Base-by-base conservation (phyloP, 1,284 basidiomycete species). In the Tilletia horrida region DNA sequence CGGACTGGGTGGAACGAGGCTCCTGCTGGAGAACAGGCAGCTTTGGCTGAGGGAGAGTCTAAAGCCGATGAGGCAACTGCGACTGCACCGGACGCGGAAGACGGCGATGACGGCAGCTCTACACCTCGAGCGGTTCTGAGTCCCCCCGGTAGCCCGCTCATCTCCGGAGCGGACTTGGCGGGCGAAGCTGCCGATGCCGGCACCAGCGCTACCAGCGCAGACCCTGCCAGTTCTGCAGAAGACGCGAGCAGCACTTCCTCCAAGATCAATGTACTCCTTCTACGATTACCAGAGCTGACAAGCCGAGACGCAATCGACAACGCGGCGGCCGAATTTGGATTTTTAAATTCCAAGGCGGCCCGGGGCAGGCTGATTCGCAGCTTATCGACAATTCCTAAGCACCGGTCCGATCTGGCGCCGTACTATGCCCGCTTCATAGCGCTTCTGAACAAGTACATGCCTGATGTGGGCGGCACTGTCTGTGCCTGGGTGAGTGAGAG, bases 321-420 rank as follows among this genome's bases (percentile, higher is more conserved):
- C 81, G 90, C 91, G 21, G 93, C 94, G 0, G 88, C 97, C 44
- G 95, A 98, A 73, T 97, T 99, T 82, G 92, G 93, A 0, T 93
- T 94, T 79, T 84, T 97, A 68, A 97, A 97, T 80, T 94, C 92
- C 52, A 97, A 97, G 82, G 92, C 93, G 13, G 91, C 93, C 1
- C 86, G 96, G 70, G 94, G 93, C 78, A 85, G 94, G 63, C 86
- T 97, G 29, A 86, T 92, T 74, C 93, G 70, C 47, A 71, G 73
- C 77, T 85, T 98, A 73, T 85, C 86, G 3, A 88, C 91, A 74
- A 88, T 94, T 3, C 91, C 92, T 0, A 92, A 93, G 83, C 92
- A 90, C 74, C 87, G 96, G 40, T 90, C 87, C 6, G 96, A 99
- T 82, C 85, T 98, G 27, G 83, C 97, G 45, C 94, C 96, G 0